Base-by-base conservation (phyloP, 2,329 filamentous ascomycete species). In the Trichoderma koningiopsis region DNA sequence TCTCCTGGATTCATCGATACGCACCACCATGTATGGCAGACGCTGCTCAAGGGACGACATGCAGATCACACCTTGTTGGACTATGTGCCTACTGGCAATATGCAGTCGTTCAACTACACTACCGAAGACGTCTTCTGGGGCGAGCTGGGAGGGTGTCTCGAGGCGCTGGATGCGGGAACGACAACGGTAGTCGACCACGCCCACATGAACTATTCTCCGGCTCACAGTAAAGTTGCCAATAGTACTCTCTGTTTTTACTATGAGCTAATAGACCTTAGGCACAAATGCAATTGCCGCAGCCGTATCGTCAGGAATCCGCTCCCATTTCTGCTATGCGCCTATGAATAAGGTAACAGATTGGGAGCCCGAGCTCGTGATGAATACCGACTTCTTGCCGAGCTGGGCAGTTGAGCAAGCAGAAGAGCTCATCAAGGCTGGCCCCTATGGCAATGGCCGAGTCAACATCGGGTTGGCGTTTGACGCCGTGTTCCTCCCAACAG, bases 1-100 rank as follows among this genome's bases (percentile, higher is more conserved):
- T 80, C 76, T 2, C 80, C 82, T 0, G 82, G 82, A 2, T 83
- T 83, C 72, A 75, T 83, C 58, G 80, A 82, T 71, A 81, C 81
- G 1, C 82, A 83, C 61, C 78, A 81, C 56, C 83, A 85, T 73
- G 72, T 82, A 8, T 85, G 82, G 82, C 81, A 84, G 71, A 74
- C 75, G n/a, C 72, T 73, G 47, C 71, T 77, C 52, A 79, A 79
- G 65, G 70, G 70, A 1, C 35, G 57, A 8, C 52, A 56, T 59
- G 68, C 49, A 5, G 68, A 69, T 2, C 60, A 65, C 19, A 58
- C 16, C 14, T 27, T 69, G 52, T 5, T 69, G n/a, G 60, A 65
- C 7, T 69, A 69, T 33, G 22, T 66, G 2, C 60, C 68, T 1
- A 52, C 60, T 52, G 53, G 63, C 55, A 67, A 67, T 19, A 67